These are phyloP conservation scores for Plenodomus biglobosus DNA, from an alignment of 2,329 filamentous ascomycete species.

Conservation along the genomic window DNA sequence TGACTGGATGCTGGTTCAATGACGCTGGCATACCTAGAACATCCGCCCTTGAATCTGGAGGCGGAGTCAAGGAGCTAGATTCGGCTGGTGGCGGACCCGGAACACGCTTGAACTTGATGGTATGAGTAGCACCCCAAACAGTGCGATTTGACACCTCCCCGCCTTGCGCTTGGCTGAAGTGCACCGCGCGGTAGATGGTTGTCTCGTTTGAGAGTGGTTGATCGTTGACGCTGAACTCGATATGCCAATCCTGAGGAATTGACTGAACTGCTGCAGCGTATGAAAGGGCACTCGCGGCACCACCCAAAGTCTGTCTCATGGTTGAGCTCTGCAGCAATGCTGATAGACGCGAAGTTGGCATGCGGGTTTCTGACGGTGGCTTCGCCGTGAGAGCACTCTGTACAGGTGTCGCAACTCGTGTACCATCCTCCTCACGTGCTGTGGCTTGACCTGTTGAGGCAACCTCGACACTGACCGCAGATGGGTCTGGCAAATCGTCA, in stretches of 20 bases:
- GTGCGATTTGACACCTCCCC: conserved; percentile 72
- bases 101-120: conserved; percentile 88
- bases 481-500: conserved; percentile 70
- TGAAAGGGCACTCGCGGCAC: conserved; percentile 63
- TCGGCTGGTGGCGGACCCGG: conserved; percentile 79
- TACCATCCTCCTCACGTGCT: conserved; percentile 89
- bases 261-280: conserved; percentile 83
- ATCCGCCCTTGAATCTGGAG: conserved; percentile 54
- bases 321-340: conserved; percentile 38
- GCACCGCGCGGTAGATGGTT: conserved; percentile 92
- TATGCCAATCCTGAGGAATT: conserved; percentile 90
- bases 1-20: conserved; percentile 78
- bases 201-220: conserved; percentile 86
- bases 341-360: conserved; percentile 33
- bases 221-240: conserved; percentile 87
- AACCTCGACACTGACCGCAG: conserved; percentile 89
- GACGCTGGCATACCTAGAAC: conserved; percentile 72
- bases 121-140: conserved; percentile 87
- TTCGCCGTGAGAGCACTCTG: conserved; percentile 51
- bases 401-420: conserved; percentile 78
- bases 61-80: conserved; percentile 61
- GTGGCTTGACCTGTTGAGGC: conserved; percentile 84
- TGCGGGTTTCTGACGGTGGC: conserved; percentile 32
- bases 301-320: conserved; percentile 33
- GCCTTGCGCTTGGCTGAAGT: conserved; percentile 63